Conservation (phyloP, 768 basidiomycete species). For the Tricholoma furcatifolium region DNA sequence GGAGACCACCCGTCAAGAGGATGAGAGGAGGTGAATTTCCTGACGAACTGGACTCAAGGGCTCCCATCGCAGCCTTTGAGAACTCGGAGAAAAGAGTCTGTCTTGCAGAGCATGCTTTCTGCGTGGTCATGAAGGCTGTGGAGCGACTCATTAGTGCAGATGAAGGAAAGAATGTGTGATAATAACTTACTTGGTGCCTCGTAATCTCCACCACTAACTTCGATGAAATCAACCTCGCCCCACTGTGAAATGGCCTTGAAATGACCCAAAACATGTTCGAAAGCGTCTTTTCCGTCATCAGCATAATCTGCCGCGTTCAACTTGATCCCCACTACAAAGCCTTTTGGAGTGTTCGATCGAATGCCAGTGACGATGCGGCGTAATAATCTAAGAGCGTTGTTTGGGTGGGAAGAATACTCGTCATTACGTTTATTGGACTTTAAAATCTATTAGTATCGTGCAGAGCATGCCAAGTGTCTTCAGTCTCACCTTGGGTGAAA, state of each 20-base stretch:
- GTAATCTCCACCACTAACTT: conserved; percentile 87
- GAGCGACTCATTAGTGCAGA: background rate
- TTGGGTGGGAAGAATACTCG: conserved; percentile 45
- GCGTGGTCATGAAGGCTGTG: conserved; percentile 42
- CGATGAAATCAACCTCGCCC: conserved; percentile 76
- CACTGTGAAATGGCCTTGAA: conserved; percentile 60
- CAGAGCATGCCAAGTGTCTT: background rate
- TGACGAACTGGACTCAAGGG: conserved; percentile 34
- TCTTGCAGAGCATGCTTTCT: conserved; percentile 33
- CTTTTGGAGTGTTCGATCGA: conserved; percentile 46
- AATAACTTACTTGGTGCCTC: conserved; percentile 61
- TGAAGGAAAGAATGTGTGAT: background rate
- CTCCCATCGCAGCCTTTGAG: conserved; percentile 51
- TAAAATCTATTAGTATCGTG: background rate
- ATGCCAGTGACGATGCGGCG: conserved; percentile 54
- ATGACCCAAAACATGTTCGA: conserved; percentile 56
- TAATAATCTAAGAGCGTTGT: conserved; percentile 56
- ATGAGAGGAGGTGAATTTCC: conserved; percentile 50
- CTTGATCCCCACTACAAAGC: conserved; percentile 79
- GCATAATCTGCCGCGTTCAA: conserved; percentile 79
- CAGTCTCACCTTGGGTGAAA: conserved; percentile 61
- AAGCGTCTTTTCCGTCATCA: conserved; percentile 19
- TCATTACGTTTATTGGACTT: conserved; percentile 55
- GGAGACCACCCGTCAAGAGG: conserved; percentile 80
- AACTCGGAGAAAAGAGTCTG: conserved; percentile 77